Evolutionary conservation across 2,329 filamentous ascomycete species (phyloP).

Genomic region (Alternaria tenuissima): DNA sequence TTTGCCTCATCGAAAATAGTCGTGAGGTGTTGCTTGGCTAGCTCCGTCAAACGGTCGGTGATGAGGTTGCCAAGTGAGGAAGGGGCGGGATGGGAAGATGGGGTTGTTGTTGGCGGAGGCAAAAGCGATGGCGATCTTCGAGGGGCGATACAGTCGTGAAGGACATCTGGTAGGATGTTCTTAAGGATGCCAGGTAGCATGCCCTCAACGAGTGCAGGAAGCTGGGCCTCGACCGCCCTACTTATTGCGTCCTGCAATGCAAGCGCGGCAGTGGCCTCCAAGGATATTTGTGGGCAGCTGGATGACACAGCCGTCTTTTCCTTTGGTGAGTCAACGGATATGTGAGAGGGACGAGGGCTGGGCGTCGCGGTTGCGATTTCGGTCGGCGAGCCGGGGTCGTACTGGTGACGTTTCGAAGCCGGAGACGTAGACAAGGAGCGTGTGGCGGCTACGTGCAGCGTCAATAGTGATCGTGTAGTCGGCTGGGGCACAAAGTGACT

Average conservation of each 20-base stretch:
- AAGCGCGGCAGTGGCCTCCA: background rate
- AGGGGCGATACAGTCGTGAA: slow-evolving; percentile 4
- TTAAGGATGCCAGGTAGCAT: slow-evolving; percentile 13
- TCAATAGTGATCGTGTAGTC: background rate
- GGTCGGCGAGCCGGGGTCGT: slow-evolving; percentile 8
- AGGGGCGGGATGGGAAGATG: background rate
- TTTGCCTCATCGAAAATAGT: slow-evolving; percentile 13
- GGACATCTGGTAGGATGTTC: slow-evolving; percentile 10
- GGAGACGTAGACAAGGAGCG: slow-evolving; percentile 12
- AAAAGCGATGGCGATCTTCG: background rate
- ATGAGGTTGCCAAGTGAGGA: slow-evolving; percentile 13
- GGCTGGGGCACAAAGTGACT: background rate
- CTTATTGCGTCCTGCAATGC: slow-evolving; percentile 12
- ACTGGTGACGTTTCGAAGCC: slow-evolving; percentile 21
- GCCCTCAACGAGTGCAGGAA: slow-evolving; percentile 9
- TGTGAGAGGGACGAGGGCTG: background rate
- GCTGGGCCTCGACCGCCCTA: slow-evolving; percentile 10
- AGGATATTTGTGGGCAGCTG: background rate
- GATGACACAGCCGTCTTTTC: background rate
- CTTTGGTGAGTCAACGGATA: background rate
- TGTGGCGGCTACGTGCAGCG: slow-evolving; percentile 1
- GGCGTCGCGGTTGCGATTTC: slow-evolving; percentile 7
- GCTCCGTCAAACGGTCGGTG: background rate
- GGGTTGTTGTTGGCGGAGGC: background rate
- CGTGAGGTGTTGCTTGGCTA: slow-evolving; percentile 4